A percentile compares a stretch with the other conserved stretches of the same genome.
Evolutionary conservation across 176 grass and related monocot species (phyloP).

Genomic region (Avena eriantha): DNA sequence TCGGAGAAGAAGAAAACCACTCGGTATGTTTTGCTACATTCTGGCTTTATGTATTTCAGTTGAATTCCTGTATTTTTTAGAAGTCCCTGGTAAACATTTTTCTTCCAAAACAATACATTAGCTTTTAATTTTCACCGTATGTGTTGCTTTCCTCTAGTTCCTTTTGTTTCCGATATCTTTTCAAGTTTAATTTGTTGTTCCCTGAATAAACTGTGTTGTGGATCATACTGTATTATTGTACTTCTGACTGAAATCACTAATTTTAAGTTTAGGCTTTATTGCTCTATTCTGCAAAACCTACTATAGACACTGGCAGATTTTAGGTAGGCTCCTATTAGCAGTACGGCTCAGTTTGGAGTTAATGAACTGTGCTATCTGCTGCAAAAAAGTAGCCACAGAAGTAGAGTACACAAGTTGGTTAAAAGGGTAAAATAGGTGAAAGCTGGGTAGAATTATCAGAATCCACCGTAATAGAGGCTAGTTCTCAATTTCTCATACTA

Average conservation of each 20-base stretch:
- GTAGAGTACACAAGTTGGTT: neutral
- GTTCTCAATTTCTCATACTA: neutral
- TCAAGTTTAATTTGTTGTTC: slow-evolving; percentile 16
- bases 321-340: neutral
- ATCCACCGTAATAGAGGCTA: neutral
- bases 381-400: neutral
- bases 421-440: neutral
- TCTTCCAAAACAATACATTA: neutral
- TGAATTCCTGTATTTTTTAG: slow-evolving; percentile 1
- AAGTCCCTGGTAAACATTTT: slow-evolving; percentile 7
- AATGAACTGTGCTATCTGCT: neutral
- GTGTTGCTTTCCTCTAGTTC: slow-evolving; percentile 2
- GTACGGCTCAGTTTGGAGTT: neutral
- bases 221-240: slow-evolving; percentile 6
- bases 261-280: neutral
- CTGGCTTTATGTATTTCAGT: slow-evolving; percentile 24
- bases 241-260: neutral
- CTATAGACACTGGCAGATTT: neutral
- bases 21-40: slow-evolving; percentile 56
- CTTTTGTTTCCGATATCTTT: slow-evolving; percentile 5
- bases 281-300: neutral
- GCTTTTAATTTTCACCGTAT: neutral
- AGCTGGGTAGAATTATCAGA: slow-evolving; percentile 21
- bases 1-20: slow-evolving; percentile 62
- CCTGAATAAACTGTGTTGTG: slow-evolving; percentile 9